Percentiles rank a stretch among this genome's conserved stretches.
Conservation (phyloP, 495 filamentous ascomycete genomes). For the Sphaerosporella brunnea region DNA sequence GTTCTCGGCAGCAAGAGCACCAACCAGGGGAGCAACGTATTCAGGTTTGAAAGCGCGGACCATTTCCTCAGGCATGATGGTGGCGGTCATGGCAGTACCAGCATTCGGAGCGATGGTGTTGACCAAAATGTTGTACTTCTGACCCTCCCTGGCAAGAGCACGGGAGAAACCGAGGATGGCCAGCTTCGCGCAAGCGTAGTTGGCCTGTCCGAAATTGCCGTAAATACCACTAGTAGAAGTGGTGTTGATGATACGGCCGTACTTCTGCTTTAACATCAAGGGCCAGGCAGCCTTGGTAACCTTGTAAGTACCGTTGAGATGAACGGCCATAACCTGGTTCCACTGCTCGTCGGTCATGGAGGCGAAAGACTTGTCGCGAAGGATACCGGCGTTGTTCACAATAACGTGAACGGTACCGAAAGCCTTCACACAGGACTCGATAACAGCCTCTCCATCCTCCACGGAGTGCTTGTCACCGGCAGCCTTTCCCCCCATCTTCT, state of each 20-base stretch:
- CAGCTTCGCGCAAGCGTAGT: constrained; percentile 89
- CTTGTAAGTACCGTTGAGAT: constrained; percentile 91
- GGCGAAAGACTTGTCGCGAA: constrained; percentile 91
- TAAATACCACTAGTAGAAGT: constrained; percentile 95
- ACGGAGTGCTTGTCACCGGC: constrained; percentile 85
- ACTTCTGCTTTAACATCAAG: constrained; percentile 96
- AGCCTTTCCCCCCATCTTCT: constrained; percentile 74
- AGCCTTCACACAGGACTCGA: constrained; percentile 82
- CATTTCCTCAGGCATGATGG: constrained; percentile 91
- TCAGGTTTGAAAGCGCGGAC: constrained; percentile 99
- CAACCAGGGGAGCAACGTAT: constrained; percentile 87
- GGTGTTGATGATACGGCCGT: constrained; percentile 90
- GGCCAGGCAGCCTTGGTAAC: constrained; percentile 97
- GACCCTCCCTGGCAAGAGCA: constrained; percentile 78
- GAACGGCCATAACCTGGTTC: constrained; percentile 82
- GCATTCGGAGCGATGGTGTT: constrained; percentile 98
- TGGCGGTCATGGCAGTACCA: constrained; percentile 86
- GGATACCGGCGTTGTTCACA: constrained; percentile 94
- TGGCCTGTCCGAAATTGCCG: constrained; percentile 96
- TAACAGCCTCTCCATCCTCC: constrained; percentile 81
- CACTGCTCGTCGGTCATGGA: constrained; percentile 94
- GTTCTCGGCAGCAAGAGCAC: constrained; percentile 74
- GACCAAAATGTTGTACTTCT: constrained; percentile 95
- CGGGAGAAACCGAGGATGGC: constrained; percentile 92
- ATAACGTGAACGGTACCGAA: constrained; percentile 88